A percentile compares a stretch with the other conserved stretches of the same genome.
phyloP scores from a whole-genome alignment of 2,329 filamentous ascomycete species.

The Nemania diffusa region DNA sequence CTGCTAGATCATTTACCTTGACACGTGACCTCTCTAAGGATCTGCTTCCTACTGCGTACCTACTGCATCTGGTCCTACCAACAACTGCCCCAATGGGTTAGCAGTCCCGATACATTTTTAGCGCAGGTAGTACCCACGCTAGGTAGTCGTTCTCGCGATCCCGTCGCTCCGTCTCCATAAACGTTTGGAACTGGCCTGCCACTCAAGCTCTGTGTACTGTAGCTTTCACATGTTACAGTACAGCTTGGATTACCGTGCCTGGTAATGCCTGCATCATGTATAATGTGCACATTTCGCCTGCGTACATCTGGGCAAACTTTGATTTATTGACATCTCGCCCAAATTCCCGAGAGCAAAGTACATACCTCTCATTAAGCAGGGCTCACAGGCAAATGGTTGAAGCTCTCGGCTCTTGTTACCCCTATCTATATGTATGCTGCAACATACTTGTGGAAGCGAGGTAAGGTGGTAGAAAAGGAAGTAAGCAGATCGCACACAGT shows the following conservation, averaged over 20 bases:
- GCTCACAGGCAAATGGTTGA: slow-evolving; percentile 14
- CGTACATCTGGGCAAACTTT: neutral
- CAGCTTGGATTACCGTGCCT: slow-evolving; percentile 4
- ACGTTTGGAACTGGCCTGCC: slow-evolving; percentile 8
- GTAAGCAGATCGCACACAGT: slow-evolving; percentile 23
- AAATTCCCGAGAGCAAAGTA: neutral
- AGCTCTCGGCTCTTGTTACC: slow-evolving; percentile 25
- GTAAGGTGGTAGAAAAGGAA: slow-evolving; percentile 24
- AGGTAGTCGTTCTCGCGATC: neutral
- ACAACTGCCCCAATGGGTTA: slow-evolving; percentile 24
- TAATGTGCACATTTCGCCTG: slow-evolving; percentile 8
- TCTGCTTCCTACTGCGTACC: neutral
- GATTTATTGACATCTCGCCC: slow-evolving; percentile 8
- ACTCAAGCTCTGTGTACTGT: slow-evolving; percentile 12
- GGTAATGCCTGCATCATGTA: slow-evolving; percentile 19
- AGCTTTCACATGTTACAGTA: slow-evolving; percentile 22
- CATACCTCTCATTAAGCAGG: slow-evolving; percentile 16
- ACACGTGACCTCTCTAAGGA: slow-evolving; percentile 25
- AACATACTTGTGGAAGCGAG: slow-evolving; percentile 17
- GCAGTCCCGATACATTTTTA: neutral
- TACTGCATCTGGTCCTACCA: neutral
- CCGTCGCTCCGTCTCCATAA: slow-evolving; percentile 18
- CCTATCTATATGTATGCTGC: slow-evolving; percentile 24
- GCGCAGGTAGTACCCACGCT: neutral
- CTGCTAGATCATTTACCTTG: neutral